These are phyloP conservation scores for Fusarium setosum DNA, from an alignment of 2,329 filamentous ascomycete species.

Conservation along the genomic window DNA sequence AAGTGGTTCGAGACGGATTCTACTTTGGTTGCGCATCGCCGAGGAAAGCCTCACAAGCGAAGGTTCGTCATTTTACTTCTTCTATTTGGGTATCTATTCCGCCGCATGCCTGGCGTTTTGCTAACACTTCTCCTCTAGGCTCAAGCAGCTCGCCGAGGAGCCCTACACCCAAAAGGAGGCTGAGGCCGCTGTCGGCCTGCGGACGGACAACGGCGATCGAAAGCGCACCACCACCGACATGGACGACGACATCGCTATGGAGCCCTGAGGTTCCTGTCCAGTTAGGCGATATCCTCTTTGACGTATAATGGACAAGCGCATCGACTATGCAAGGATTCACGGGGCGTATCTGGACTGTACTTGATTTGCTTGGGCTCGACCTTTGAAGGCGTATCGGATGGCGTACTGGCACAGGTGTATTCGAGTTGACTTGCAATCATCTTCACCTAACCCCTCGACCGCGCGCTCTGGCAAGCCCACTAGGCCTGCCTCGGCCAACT, in stretches of 20 bases:
- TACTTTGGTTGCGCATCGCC: conserved; percentile 79
- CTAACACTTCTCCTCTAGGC: conserved; percentile 59
- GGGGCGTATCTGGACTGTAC: conserved; percentile 12
- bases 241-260: conserved; percentile 49
- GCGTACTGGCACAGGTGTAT: conserved; percentile 24
- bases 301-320: neutral
- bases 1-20: conserved; percentile 94
- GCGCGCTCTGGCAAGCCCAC: conserved; percentile 59
- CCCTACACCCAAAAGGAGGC: conserved; percentile 89
- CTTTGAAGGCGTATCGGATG: conserved; percentile 19
- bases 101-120: conserved; percentile 11
- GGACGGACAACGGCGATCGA: conserved; percentile 69
- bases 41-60: conserved; percentile 94
- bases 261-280: conserved; percentile 35
- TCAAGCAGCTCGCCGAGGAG: conserved; percentile 85
- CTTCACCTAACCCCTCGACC: conserved; percentile 59
- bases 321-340: neutral
- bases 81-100: conserved; percentile 13
- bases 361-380: conserved; percentile 8
- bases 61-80: conserved; percentile 58
- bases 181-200: conserved; percentile 80
- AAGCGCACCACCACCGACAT: conserved; percentile 22
- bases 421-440: conserved; percentile 9
- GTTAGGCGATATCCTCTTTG: conserved; percentile 10
- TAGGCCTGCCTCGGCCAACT: conserved; percentile 52